These are phyloP conservation scores for Wickerhamiella azyma DNA, from an alignment of 805 yeast species.

Conservation along the genomic window DNA sequence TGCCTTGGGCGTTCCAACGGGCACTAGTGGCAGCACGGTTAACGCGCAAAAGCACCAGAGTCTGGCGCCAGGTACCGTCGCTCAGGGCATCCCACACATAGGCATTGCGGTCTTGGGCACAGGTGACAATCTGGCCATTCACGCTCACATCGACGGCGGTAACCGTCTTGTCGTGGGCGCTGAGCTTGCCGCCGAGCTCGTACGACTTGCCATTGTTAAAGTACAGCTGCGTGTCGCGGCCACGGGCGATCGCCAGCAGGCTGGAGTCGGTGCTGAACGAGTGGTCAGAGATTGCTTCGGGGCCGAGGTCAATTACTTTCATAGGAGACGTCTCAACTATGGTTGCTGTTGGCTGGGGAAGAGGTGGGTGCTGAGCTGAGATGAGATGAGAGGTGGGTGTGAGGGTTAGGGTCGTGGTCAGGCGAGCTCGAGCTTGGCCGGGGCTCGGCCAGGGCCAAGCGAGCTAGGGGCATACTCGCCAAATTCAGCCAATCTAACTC, in stretches of 20 bases:
- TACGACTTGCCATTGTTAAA: conserved; percentile 42
- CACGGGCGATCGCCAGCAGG: conserved; percentile 70
- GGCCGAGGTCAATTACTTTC: conserved; percentile 49
- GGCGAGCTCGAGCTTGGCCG: not conserved
- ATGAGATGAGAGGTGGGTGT: not conserved
- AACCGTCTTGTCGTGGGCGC: conserved; percentile 71
- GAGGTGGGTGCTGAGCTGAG: not conserved
- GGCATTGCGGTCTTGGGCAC: conserved; percentile 96
- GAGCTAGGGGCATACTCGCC: no score
- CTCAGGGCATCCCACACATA: conserved; percentile 80
- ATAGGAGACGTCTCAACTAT: conserved; percentile 15
- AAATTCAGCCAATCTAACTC: no score
- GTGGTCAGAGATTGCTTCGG: conserved; percentile 81
- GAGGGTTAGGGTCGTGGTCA: not conserved
- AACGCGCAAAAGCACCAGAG: conserved; percentile 82
- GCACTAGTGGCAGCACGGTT: conserved; percentile 91
- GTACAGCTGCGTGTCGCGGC: conserved; percentile 61
- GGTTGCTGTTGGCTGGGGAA: not conserved
- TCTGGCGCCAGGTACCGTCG: conserved; percentile 61
- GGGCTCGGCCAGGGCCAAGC: no score
- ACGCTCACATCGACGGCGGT: conserved; percentile 84
- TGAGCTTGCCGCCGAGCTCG: conserved; percentile 45
- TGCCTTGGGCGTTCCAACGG: conserved; percentile 90
- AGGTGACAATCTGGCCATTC: conserved; percentile 78
- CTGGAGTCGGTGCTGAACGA: conserved; percentile 59